phyloP scores from a whole-genome alignment of 2,329 filamentous ascomycete species.

The Harringtonia aguacate region DNA sequence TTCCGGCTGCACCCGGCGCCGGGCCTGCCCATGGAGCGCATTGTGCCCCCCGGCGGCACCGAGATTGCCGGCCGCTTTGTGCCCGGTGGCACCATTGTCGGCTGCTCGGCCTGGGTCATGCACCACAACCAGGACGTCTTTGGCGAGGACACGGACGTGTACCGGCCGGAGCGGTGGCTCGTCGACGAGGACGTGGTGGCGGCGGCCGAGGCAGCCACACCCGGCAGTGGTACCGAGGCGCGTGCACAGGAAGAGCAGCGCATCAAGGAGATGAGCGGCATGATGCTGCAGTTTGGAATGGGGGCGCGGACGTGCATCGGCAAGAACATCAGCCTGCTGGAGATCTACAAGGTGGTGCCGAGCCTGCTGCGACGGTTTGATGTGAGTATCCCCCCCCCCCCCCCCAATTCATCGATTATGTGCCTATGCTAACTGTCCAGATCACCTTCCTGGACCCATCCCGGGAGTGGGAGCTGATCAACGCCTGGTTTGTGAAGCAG shows the following conservation, averaged over 20 bases:
- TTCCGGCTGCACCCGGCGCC: constrained; percentile 68
- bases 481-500: constrained; percentile 55
- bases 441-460: constrained; percentile 41
- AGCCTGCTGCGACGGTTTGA: constrained; percentile 54
- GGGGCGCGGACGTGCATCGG: constrained; percentile 61
- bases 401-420: background rate
- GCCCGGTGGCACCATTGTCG: constrained; percentile 61
- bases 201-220: background rate
- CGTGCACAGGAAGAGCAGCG: constrained; percentile 35
- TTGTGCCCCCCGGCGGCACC: constrained; percentile 54
- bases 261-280: constrained; percentile 55
- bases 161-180: constrained; percentile 58
- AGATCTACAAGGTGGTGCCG: constrained; percentile 54
- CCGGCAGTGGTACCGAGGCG: constrained; percentile 8
- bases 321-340: constrained; percentile 52
- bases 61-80: constrained; percentile 53
- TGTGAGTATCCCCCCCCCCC: constrained; percentile 22
- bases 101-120: constrained; percentile 65
- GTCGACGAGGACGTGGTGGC: constrained; percentile 24
- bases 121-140: constrained; percentile 59
- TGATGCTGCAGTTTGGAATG: constrained; percentile 66
- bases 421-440: constrained; percentile 21
- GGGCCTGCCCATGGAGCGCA: constrained; percentile 61
- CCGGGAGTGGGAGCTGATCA: constrained; percentile 47
- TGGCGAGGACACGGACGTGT: constrained; percentile 54